These are phyloP conservation scores for Speleostelium caveatum DNA, from an alignment of 78 protist species.

Conservation along the genomic window DNA sequence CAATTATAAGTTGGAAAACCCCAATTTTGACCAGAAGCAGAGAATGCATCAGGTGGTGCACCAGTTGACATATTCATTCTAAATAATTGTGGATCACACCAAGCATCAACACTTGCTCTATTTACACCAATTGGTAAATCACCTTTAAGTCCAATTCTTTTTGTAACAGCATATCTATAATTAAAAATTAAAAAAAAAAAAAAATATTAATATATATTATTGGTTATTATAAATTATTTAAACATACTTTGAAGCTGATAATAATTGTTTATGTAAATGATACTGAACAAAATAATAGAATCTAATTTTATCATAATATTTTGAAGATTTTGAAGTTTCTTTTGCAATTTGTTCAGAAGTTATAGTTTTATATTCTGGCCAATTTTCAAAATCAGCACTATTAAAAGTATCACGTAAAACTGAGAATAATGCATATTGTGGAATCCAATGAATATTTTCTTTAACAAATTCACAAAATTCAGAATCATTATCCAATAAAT, in stretches of 20 bases:
- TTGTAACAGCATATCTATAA: conserved; percentile 19
- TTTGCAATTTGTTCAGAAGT: conserved; percentile 16
- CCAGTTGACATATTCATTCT: conserved; percentile 84
- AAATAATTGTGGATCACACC: conserved; percentile 84
- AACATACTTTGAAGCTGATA: conserved; percentile 77
- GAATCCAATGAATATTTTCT: conserved; percentile 84
- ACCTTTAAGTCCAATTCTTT: conserved; percentile 90
- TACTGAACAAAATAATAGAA: conserved; percentile 88
- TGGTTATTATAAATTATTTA: no score
- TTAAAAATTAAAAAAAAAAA: neutral
- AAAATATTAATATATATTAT: neutral
- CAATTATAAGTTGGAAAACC: conserved; percentile 96
- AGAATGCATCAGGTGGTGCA: conserved; percentile 94
- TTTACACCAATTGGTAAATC: conserved; percentile 95
- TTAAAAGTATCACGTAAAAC: conserved; percentile 71
- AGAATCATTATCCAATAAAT: neutral
- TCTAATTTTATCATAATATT: conserved; percentile 61
- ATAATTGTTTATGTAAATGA: conserved; percentile 85
- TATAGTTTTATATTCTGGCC: conserved; percentile 71
- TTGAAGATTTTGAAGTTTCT: conserved; percentile 15
- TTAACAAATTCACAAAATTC: conserved; percentile 34
- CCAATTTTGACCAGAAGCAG: conserved; percentile 95
- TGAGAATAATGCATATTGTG: conserved; percentile 82
- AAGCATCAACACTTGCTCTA: conserved; percentile 83
- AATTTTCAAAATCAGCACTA: conserved; percentile 66